These are phyloP conservation scores for Tephrocybe rancida DNA, from an alignment of 768 basidiomycete genomes.

Conservation along the genomic window DNA sequence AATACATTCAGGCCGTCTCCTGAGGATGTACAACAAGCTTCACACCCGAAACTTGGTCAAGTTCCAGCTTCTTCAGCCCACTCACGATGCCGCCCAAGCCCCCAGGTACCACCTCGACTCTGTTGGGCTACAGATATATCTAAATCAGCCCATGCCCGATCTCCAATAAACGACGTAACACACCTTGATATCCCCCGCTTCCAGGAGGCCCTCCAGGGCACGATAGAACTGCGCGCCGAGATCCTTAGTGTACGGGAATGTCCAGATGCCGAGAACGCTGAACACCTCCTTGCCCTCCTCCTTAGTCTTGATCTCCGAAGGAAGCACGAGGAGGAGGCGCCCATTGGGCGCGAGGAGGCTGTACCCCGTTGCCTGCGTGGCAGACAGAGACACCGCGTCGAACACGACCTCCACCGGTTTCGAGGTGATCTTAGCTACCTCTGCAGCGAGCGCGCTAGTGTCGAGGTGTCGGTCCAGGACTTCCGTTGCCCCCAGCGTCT, in stretches of 20 bases:
- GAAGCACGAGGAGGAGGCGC: slow-evolving; percentile 26
- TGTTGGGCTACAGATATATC: slow-evolving; percentile 32
- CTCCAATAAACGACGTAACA: not conserved
- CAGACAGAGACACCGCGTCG: slow-evolving; percentile 35
- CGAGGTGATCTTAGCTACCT: slow-evolving; percentile 21
- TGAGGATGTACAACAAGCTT: slow-evolving; percentile 47
- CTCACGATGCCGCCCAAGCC: slow-evolving; percentile 39
- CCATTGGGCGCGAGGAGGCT: slow-evolving; percentile 40
- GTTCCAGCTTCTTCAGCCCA: slow-evolving; percentile 37
- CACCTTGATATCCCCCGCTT: slow-evolving; percentile 12
- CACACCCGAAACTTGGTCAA: slow-evolving; percentile 39
- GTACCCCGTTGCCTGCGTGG: slow-evolving; percentile 41
- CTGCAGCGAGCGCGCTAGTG: not conserved
- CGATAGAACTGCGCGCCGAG: slow-evolving; percentile 17
- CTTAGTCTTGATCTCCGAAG: slow-evolving; percentile 22
- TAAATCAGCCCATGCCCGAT: not conserved
- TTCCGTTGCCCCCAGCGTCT: slow-evolving; percentile 14
- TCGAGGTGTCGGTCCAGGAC: slow-evolving; percentile 28
- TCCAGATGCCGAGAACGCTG: slow-evolving; percentile 7
- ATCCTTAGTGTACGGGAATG: slow-evolving; percentile 7
- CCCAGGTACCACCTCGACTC: slow-evolving; percentile 40
- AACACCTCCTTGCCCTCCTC: slow-evolving; percentile 15
- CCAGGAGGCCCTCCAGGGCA: slow-evolving; percentile 14
- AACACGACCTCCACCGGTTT: slow-evolving; percentile 23
- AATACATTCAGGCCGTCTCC: slow-evolving; percentile 34